Evolutionary conservation across 805 yeast genomes (phyloP).

Genomic region (Suhomyces xylopsoci): DNA sequence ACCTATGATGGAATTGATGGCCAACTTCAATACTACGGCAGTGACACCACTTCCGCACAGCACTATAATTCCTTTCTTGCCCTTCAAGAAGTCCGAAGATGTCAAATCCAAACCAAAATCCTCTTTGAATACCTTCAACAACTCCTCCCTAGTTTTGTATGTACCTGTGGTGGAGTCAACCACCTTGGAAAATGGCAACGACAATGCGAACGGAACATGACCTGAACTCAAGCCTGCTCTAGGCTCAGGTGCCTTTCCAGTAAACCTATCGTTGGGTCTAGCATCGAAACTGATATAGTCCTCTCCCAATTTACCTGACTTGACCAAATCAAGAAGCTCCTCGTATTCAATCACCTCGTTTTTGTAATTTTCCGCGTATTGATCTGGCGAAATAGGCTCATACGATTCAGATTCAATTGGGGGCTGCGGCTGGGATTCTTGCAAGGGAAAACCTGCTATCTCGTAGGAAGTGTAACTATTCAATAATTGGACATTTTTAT

Average conservation of each 20-base stretch:
- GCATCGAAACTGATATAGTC: constrained; percentile 74
- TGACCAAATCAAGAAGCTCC: constrained; percentile 58
- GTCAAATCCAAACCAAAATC: constrained; percentile 33
- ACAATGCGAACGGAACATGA: constrained; percentile 78
- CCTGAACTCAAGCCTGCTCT: constrained; percentile 86
- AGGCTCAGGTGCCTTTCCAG: constrained; percentile 84
- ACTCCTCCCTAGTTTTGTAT: constrained; percentile 47
- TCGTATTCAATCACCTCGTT: constrained; percentile 65
- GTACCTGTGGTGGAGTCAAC: constrained; percentile 44
- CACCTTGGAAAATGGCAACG: constrained; percentile 70
- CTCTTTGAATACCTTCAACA: constrained; percentile 44
- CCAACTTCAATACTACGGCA: constrained; percentile 78
- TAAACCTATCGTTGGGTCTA: constrained; percentile 68
- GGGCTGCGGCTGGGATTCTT: constrained; percentile 25
- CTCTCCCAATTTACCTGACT: constrained; percentile 39
- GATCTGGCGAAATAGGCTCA: constrained; percentile 16
- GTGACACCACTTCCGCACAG: constrained; percentile 98
- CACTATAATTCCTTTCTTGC: constrained; percentile 66
- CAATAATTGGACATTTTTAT: constrained; percentile 61
- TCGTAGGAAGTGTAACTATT: constrained; percentile 64
- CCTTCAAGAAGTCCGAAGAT: constrained; percentile 24
- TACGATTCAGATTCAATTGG: constrained; percentile 13
- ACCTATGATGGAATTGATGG: constrained; percentile 42
- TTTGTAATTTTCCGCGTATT: constrained; percentile 30
- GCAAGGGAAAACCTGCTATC: constrained; percentile 44